Evolutionary conservation across 306 rosid species (phyloP).

Genomic region (Citrullus mucosospermus): DNA sequence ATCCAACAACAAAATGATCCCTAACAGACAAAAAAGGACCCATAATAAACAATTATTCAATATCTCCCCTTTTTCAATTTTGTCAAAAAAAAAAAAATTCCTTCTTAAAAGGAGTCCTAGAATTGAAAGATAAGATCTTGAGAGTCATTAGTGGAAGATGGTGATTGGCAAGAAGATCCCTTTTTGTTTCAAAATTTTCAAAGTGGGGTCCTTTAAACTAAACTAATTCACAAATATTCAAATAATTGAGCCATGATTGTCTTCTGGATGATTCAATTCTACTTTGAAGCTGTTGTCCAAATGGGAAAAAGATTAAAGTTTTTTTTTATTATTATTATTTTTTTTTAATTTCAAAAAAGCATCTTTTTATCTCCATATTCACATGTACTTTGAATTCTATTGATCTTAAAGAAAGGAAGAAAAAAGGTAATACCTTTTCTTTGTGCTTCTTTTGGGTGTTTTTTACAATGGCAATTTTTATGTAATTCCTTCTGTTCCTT

Average conservation of each 20-base stretch:
- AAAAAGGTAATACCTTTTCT: background rate
- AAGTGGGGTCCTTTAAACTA: background rate
- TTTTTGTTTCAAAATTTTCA: background rate
- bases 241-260: constrained; percentile 1
- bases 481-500: background rate
- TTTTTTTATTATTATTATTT: background rate
- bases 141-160: background rate
- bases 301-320: background rate
- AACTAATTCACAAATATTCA: constrained; percentile 1
- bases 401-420: background rate
- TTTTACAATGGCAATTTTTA: background rate
- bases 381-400: constrained; percentile 3
- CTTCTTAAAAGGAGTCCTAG: background rate
- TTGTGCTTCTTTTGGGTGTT: background rate
- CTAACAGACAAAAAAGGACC: background rate
- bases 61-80: background rate
- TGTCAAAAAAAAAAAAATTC: background rate
- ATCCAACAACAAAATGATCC: background rate
- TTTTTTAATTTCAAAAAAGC: background rate
- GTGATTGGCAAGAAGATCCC: background rate
- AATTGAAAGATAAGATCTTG: constrained; percentile 9
- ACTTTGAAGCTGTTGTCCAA: background rate
- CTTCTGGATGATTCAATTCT: background rate
- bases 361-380: background rate
- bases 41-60: background rate